phyloP scores from a whole-genome alignment of 2,329 filamentous ascomycete species.

The Tolypocladium album region DNA sequence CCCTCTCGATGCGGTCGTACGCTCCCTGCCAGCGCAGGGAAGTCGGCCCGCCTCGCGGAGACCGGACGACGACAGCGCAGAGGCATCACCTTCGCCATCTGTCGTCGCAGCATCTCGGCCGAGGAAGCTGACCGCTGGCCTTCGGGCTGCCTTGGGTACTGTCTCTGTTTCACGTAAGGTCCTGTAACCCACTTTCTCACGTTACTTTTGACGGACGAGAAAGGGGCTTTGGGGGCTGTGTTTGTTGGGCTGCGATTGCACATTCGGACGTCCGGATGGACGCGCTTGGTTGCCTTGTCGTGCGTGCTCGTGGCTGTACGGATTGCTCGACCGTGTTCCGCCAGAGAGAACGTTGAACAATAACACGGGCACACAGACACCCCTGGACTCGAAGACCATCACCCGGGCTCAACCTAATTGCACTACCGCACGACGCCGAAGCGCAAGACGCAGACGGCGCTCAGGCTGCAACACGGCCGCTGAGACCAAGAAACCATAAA shows the following conservation, averaged over 20 bases:
- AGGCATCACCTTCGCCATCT: background rate
- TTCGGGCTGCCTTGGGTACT: background rate
- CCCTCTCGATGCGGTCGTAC: background rate
- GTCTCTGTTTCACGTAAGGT: background rate
- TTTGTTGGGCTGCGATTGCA: background rate
- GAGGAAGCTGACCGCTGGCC: background rate
- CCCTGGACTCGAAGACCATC: background rate
- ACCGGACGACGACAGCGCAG: background rate
- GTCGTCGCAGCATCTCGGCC: background rate
- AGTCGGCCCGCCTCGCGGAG: background rate
- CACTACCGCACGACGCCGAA: background rate
- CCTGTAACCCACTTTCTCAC: background rate
- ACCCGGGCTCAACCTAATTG: background rate
- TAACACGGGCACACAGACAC: background rate
- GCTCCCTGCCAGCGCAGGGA: background rate
- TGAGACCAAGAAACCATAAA: background rate
- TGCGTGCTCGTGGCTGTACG: background rate
- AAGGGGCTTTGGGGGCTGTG: background rate
- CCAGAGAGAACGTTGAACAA: background rate
- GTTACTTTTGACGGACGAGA: background rate
- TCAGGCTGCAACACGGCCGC: background rate
- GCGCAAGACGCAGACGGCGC: background rate
- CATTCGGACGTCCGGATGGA: background rate
- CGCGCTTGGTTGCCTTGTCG: background rate
- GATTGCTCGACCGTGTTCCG: background rate